phyloP scores from a whole-genome alignment of 2,329 filamentous ascomycete species.

The Pleochaeta shiraiana region DNA sequence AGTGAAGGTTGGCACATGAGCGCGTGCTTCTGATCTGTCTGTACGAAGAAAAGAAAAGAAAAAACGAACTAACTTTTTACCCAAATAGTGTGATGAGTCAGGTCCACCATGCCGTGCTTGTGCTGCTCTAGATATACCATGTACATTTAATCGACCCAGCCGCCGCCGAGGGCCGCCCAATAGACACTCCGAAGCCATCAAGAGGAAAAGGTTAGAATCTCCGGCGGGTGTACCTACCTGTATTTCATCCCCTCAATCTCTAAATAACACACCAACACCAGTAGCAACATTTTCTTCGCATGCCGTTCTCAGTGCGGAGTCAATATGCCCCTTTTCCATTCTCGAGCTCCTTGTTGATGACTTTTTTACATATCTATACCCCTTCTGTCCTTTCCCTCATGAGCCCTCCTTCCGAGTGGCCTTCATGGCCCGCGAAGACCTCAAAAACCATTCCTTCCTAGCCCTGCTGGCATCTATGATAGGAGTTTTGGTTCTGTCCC shows the following conservation, averaged over 20 bases:
- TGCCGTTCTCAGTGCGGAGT: constrained; percentile 36
- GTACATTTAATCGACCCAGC: constrained; percentile 42
- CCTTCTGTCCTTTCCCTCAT: constrained; percentile 55
- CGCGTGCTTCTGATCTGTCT: too few relatives aligned
- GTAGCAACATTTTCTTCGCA: constrained; percentile 17
- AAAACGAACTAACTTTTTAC: constrained; percentile 6
- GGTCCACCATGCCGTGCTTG: constrained; percentile 46
- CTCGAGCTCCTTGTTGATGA: constrained; percentile 53
- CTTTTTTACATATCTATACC: constrained; percentile 67
- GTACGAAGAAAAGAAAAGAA: neutral
- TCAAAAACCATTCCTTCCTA: constrained; percentile 42
- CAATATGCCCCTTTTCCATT: constrained; percentile 46
- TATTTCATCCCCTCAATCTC: too few relatives aligned
- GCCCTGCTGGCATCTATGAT: constrained; percentile 57
- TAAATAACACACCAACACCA: constrained; percentile 8
- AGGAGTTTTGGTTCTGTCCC: constrained; percentile 49
- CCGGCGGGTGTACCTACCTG: too few relatives aligned
- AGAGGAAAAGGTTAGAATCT: constrained; percentile 29
- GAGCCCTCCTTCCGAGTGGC: constrained; percentile 54
- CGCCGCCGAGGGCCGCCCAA: constrained; percentile 43
- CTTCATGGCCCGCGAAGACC: constrained; percentile 43
- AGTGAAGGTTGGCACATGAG: constrained; percentile 24
- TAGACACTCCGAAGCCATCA: constrained; percentile 42
- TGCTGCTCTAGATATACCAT: constrained; percentile 40
- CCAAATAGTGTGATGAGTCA: constrained; percentile 35